These are phyloP conservation scores for Turnera subulata DNA, from an alignment of 345 rosid genomes.

Conservation along the genomic window DNA sequence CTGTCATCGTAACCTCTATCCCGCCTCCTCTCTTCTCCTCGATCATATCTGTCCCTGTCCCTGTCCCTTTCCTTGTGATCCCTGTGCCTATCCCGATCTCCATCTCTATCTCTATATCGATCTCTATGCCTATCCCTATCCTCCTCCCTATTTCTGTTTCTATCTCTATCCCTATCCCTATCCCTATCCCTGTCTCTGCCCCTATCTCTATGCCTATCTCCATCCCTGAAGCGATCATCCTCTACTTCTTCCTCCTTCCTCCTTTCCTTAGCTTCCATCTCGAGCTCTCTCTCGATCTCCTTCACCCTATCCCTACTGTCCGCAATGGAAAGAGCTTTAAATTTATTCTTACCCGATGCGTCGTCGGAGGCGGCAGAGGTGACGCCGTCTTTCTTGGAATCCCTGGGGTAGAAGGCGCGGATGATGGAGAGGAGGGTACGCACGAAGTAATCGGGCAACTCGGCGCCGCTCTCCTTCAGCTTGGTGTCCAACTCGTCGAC, in stretches of 20 bases:
- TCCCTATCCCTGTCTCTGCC: conserved; percentile 20
- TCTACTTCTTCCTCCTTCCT: conserved; percentile 3
- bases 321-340: conserved; percentile 21
- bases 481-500: conserved; percentile 69
- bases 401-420: conserved; percentile 77
- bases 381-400: conserved; percentile 15
- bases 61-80: conserved; percentile 25
- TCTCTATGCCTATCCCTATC: not conserved
- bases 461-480: conserved; percentile 72
- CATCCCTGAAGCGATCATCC: not conserved
- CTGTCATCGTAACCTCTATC: conserved; percentile 8
- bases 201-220: conserved; percentile 30
- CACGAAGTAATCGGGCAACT: conserved; percentile 87
- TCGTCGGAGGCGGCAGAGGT: conserved; percentile 17
- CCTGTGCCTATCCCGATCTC: conserved; percentile 27
- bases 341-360: conserved; percentile 37
- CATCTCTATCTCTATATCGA: conserved; percentile 10
- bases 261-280: conserved; percentile 11
- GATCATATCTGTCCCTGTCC: conserved; percentile 19
- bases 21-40: conserved; percentile 6
- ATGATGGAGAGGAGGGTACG: conserved; percentile 69
- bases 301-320: conserved; percentile 7
- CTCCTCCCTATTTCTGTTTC: conserved; percentile 13
- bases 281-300: conserved; percentile 7
- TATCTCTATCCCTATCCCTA: conserved; percentile 18